Percentiles rank a stretch among this genome's conserved stretches.
These are phyloP conservation scores for Ophiostoma triangulosporum DNA, from an alignment of 2,329 filamentous ascomycete species.

Conservation along the genomic window DNA sequence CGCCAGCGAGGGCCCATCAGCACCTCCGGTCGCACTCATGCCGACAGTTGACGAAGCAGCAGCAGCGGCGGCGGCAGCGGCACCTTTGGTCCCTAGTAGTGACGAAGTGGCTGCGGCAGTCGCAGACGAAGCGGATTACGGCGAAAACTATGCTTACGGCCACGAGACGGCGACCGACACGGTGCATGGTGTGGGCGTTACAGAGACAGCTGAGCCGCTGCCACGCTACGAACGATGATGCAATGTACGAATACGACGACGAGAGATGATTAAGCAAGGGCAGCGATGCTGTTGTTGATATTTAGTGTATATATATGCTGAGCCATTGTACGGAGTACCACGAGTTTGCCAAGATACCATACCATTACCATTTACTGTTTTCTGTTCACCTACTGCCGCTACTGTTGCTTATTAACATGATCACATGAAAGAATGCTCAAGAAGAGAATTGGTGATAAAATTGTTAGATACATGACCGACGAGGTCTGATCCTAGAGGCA, in stretches of 20 bases:
- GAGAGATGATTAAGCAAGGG: background rate
- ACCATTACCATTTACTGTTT: no score
- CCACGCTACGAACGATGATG: constrained; percentile 20
- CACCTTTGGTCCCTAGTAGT: background rate
- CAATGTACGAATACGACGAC: background rate
- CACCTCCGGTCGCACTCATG: background rate
- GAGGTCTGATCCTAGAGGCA: background rate
- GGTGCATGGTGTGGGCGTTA: background rate
- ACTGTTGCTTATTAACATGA: no score
- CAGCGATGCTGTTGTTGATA: background rate
- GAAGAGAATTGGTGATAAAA: background rate
- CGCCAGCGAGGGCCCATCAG: background rate
- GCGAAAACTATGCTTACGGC: constrained; percentile 16
- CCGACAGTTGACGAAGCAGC: background rate
- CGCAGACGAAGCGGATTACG: constrained; percentile 15
- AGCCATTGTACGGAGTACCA: no score
- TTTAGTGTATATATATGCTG: no score
- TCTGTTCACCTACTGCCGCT: no score
- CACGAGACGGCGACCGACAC: constrained; percentile 1
- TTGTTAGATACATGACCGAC: background rate
- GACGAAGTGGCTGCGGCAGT: constrained; percentile 18
- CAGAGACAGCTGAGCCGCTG: constrained; percentile 16
- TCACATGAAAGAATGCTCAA: background rate
- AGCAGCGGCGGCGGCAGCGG: background rate
- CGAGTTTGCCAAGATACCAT: no score